Conservation (phyloP, 2,329 filamentous ascomycete genomes). For the Claviceps paspali region DNA sequence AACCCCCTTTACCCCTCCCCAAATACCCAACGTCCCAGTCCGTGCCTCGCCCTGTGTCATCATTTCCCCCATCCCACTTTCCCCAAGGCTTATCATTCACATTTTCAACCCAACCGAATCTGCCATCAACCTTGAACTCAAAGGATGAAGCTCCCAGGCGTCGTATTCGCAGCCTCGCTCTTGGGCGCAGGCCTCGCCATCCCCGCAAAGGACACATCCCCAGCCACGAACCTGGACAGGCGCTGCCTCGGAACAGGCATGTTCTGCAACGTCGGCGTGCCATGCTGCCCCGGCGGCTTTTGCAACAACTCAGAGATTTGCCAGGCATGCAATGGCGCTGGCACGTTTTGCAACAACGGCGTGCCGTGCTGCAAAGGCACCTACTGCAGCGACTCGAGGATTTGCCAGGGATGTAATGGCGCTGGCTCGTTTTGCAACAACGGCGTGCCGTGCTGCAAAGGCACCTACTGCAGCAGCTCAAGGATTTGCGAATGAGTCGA, state of each 20-base stretch:
- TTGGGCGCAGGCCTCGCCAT: background rate
- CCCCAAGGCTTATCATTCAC: too few relatives aligned
- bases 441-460: conserved; percentile 5
- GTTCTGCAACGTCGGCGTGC: conserved; percentile 7
- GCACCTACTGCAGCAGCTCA: conserved; percentile 3
- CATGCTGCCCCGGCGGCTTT: conserved; percentile 4
- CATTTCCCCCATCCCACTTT: too few relatives aligned
- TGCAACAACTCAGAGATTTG: conserved; percentile 5
- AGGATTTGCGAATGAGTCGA: background rate
- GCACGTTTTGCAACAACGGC: conserved; percentile 6
- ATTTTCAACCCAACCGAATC: too few relatives aligned
- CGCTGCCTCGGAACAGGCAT: conserved; percentile 4
- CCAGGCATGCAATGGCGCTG: conserved; percentile 1
- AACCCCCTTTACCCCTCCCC: too few relatives aligned
- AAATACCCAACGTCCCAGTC: too few relatives aligned
- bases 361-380: conserved; percentile 4
- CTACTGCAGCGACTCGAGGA: conserved; percentile 2
- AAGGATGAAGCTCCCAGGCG: background rate
- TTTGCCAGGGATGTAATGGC: background rate
- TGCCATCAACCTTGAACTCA: background rate
- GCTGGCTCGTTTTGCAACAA: conserved; percentile 2
- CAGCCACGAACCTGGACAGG: background rate
- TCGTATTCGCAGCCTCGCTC: background rate
- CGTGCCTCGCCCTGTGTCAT: too few relatives aligned
- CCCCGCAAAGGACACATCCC: conserved; percentile 1